These are phyloP conservation scores for Yamadazyma endophytica DNA, from an alignment of 805 yeast genomes.

Conservation along the genomic window DNA sequence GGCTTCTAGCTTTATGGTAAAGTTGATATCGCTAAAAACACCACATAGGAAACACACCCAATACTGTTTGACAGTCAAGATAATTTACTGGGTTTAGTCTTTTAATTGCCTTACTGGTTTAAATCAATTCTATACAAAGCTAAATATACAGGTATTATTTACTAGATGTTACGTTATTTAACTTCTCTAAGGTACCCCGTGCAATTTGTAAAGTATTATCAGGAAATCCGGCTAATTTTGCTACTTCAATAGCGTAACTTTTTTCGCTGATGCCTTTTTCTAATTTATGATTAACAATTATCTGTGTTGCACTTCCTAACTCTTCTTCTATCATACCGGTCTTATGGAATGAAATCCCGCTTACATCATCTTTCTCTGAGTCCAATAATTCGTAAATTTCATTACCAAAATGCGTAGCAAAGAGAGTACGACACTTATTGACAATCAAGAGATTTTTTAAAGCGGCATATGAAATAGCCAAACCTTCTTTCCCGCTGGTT, in stretches of 20 bases:
- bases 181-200: conserved; percentile 14
- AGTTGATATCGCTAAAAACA: too few relatives aligned
- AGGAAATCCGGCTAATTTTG: conserved; percentile 79
- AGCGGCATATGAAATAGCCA: conserved; percentile 79
- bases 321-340: conserved; percentile 24
- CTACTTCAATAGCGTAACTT: conserved; percentile 76
- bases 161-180: conserved; percentile 2
- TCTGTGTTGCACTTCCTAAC: conserved; percentile 14
- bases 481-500: conserved; percentile 79
- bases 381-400: conserved; percentile 35
- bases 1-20: too few relatives aligned
- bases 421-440: conserved; percentile 69
- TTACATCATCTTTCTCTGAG: conserved; percentile 19
- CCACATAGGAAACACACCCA: too few relatives aligned
- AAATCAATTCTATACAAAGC: too few relatives aligned
- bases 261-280: conserved; percentile 64
- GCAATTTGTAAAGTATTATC: conserved; percentile 53
- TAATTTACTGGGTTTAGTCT: too few relatives aligned
- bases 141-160: neutral
- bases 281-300: conserved; percentile 53
- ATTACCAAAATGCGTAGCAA: conserved; percentile 78
- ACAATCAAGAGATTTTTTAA: conserved; percentile 48
- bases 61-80: too few relatives aligned
- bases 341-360: conserved; percentile 22
- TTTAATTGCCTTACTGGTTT: too few relatives aligned